phyloP scores from a whole-genome alignment of 108 stramenopile genomes.

The Cyclostephanos tholiformis region DNA sequence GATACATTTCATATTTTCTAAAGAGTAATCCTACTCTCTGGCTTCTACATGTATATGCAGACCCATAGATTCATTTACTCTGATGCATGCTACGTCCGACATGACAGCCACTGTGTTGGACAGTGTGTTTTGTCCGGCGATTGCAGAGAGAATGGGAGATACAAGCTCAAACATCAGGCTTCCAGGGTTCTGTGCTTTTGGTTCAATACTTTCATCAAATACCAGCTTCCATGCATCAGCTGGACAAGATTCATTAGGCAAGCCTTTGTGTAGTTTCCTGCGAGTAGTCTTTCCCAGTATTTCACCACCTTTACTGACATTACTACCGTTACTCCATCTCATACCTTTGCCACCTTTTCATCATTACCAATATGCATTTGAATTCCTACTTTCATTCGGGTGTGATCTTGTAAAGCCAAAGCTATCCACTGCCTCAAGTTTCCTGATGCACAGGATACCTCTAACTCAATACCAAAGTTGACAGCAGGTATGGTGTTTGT shows the following conservation, averaged over 20 bases:
- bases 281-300: neutral
- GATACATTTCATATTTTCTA: slow-evolving; percentile 49
- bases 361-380: slow-evolving; percentile 2
- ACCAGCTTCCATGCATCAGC: slow-evolving; percentile 54
- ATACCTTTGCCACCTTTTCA: slow-evolving; percentile 13
- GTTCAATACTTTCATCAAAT: slow-evolving; percentile 50
- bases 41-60: slow-evolving; percentile 71
- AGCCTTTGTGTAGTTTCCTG: too few relatives aligned
- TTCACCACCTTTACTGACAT: neutral
- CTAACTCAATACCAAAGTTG: slow-evolving; percentile 39
- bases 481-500: slow-evolving; percentile 10
- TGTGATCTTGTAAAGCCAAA: slow-evolving; percentile 11
- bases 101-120: slow-evolving; percentile 27
- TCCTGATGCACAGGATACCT: slow-evolving; percentile 35
- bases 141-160: slow-evolving; percentile 53
- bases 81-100: slow-evolving; percentile 27
- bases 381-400: slow-evolving; percentile 13
- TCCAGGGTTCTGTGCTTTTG: slow-evolving; percentile 37
- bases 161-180: slow-evolving; percentile 65
- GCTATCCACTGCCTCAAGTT: slow-evolving; percentile 8
- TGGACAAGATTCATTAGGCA: too few relatives aligned
- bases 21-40: slow-evolving; percentile 19
- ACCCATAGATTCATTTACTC: slow-evolving; percentile 62
- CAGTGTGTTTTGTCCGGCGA: slow-evolving; percentile 35
- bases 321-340: neutral